Evolutionary conservation across 352 stramenopile species (phyloP).

Genomic region (Phytophthora nicotianae): DNA sequence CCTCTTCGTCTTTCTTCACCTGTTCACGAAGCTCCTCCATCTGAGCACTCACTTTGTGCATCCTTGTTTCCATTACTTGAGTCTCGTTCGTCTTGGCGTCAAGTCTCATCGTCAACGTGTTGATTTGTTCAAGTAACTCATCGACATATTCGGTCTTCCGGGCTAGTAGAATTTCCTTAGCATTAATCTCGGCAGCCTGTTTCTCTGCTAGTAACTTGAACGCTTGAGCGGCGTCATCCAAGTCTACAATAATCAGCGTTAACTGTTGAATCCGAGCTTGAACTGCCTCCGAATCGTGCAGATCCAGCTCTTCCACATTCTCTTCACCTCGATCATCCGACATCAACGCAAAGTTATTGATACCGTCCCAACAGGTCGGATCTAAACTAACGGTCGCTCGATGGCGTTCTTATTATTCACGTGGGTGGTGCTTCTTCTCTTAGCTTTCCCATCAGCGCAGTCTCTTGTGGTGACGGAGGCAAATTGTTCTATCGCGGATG

Average conservation of each 20-base stretch:
- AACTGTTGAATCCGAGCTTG: slow-evolving; percentile 20
- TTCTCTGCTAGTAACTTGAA: slow-evolving; percentile 66
- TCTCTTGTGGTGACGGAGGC: slow-evolving; percentile 29
- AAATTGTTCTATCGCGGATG: slow-evolving; percentile 37
- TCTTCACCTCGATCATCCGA: slow-evolving; percentile 4
- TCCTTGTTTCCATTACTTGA: slow-evolving; percentile 19
- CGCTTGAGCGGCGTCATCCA: slow-evolving; percentile 34
- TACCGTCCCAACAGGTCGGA: slow-evolving; percentile 4
- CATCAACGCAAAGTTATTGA: slow-evolving; percentile 18
- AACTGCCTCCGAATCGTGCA: slow-evolving; percentile 5
- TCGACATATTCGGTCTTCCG: slow-evolving; percentile 70
- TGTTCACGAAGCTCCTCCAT: slow-evolving; percentile 50
- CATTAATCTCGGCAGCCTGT: slow-evolving; percentile 67
- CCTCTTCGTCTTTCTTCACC: slow-evolving; percentile 66
- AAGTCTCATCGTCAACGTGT: slow-evolving; percentile 15
- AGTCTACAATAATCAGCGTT: slow-evolving; percentile 19
- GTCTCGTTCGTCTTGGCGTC: slow-evolving; percentile 23
- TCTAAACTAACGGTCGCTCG: slow-evolving; percentile 26
- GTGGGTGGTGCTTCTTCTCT: slow-evolving; percentile 3
- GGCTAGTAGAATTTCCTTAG: slow-evolving; percentile 64
- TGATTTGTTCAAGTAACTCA: slow-evolving; percentile 58
- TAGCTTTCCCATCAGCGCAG: slow-evolving; percentile 11
- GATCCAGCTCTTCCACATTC: slow-evolving; percentile 1
- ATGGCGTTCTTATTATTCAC: background rate
- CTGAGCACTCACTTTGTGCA: slow-evolving; percentile 30